Base-by-base conservation (phyloP, 495 filamentous ascomycete species). In the Xylona heveae region DNA sequence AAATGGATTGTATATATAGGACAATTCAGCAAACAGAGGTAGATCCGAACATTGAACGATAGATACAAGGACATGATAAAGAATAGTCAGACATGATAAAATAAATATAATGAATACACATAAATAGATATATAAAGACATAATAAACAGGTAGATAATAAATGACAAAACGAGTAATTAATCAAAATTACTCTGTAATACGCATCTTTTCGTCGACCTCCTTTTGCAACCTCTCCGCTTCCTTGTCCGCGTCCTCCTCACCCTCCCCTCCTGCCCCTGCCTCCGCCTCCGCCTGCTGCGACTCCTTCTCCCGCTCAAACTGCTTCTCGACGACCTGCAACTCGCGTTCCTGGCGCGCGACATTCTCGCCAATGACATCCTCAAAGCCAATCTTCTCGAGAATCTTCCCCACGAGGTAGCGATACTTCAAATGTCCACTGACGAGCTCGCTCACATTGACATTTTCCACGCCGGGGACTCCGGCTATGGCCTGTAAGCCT, bases 361-460 rank as follows among this genome's bases (percentile, higher is more conserved):
- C 55, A 28, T 61, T 50, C 3, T 33, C 46, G 23, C 39, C 40
- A 36, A 64, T 54, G 24, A 68, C 44, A 38, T 74, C 64, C 33
- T 64, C 66, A 51, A 65, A 70, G 5, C 74, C 78, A 28, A 77
- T 73, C 13, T 64, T 59, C 18, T 56, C 54, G 5, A 90, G 54
- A 14, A 85, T 78, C 30, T 57, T 62, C 8, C 71, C 73, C 4
- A 79, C 64, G 12, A 82, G 47, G 29, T 64, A 69, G 9, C 77
- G 66, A 37, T 84, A 84, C 4, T 66, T 56, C 23, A 78, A 49
- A 42, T 90, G 79, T 0, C 79, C 79, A 32, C 58, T 66, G 21
- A 85, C 69, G 19, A 67, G 61, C 7, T 74, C 66, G 37, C 64
- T 77, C n/a, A 78, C 61, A 44, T 90, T 61, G 4, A 84, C 40